phyloP scores from a whole-genome alignment of 805 yeast genomes.

The Lachancea meyersii region DNA sequence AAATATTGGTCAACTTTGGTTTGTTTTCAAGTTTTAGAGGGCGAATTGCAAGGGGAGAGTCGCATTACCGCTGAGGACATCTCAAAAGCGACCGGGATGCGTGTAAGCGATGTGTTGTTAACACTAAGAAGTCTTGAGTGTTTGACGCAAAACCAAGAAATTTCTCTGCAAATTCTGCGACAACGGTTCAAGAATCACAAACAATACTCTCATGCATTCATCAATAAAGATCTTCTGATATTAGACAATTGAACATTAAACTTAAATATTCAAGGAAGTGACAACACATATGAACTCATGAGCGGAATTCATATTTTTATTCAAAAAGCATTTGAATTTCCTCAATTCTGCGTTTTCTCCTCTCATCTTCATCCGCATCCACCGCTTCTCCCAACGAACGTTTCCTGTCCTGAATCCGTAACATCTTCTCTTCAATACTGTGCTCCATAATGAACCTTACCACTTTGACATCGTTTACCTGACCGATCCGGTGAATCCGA shows the following conservation, averaged over 20 bases:
- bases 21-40: constrained; percentile 39
- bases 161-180: constrained; percentile 14
- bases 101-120: constrained; percentile 54
- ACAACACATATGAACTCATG: not conserved
- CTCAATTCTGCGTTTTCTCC: constrained; percentile 61
- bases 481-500: constrained; percentile 97
- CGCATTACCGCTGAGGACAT: constrained; percentile 43
- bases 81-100: constrained; percentile 53
- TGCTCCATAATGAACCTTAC: constrained; percentile 74
- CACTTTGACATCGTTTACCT: constrained; percentile 62
- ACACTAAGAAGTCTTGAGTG: constrained; percentile 54
- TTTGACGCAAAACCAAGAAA: constrained; percentile 29
- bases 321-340: constrained; percentile 66
- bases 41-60: constrained; percentile 30
- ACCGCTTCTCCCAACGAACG: constrained; percentile 75
- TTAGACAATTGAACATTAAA: constrained; percentile 15
- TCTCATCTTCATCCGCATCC: constrained; percentile 68
- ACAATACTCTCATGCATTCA: constrained; percentile 12
- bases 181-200: constrained; percentile 15
- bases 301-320: constrained; percentile 7
- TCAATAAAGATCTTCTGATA: constrained; percentile 25
- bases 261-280: not conserved
- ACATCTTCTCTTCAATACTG: constrained; percentile 83
- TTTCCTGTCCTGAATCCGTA: constrained; percentile 79
- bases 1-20: constrained; percentile 66